Base-by-base conservation (phyloP, 2,329 filamentous ascomycete genomes). In the Calonectria hawksworthii region DNA sequence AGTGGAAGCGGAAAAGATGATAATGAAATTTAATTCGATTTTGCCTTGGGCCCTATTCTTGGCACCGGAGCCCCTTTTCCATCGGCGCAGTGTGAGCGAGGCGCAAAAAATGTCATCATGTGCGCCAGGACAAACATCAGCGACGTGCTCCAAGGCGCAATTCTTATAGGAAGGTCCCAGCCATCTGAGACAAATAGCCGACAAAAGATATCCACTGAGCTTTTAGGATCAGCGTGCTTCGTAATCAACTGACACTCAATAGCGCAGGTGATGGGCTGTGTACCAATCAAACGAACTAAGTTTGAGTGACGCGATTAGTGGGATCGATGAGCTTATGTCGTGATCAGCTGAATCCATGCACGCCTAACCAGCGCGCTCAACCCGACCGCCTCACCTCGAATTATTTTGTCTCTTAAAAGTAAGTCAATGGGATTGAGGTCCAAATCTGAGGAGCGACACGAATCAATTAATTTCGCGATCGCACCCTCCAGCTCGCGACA, bases 281-380 rank as follows among this genome's bases (percentile, higher is more conserved):
- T 63, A 23, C 56, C 56, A 63, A 63, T 63, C 56, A 63, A 7
- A 41, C 41, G 13, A 7, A 44, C 26, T 38, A 41, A 63, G 56
- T 63, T 41, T 41, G n/a, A 41, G 56, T 79, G 77, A 79, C 77
- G 77, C 77, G 70, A 79, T 79, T 54, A 32, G 72, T 73, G 61
- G 77, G 71, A 63, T 56, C 34, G 68, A 79, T 79, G 75, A 77
- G 74, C 32, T 61, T 51, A 36, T 47, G 44, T 36, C 36, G 28
- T 23, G 36, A 50, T 47, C 47, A 18, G 30, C 63, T 61, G 65
- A 66, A 50, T 10, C 59, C 38, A 14, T 23, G 38, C 32, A 63
- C 56, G 34, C 56, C 26, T 63, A 26, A 38, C 56, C 18, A 26
- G 38, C 61, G 26, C 68, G 16, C 23, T 38, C 51, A 26, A 26